phyloP scores from a whole-genome alignment of 2,329 filamentous ascomycete species.

The Scortechinia acanthostroma region DNA sequence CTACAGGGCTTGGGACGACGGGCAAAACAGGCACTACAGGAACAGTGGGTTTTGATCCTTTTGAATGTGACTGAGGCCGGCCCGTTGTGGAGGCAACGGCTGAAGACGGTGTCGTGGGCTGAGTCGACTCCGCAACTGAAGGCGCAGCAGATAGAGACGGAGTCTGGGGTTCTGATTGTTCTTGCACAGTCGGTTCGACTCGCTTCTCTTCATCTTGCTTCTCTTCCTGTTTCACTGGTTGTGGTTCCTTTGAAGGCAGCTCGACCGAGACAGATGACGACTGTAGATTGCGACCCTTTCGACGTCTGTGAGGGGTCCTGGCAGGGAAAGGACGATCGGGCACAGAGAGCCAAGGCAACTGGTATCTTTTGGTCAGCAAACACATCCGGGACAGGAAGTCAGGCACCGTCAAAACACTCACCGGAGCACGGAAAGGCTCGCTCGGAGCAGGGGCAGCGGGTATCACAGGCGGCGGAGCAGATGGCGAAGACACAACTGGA shows the following conservation, averaged over 20 bases:
- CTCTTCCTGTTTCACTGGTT: too few relatives aligned
- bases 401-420: background rate
- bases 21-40: background rate
- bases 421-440: background rate
- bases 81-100: background rate
- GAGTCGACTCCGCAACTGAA: background rate
- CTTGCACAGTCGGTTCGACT: background rate
- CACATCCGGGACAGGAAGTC: too few relatives aligned
- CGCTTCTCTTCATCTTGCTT: background rate
- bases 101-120: background rate
- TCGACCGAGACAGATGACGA: background rate
- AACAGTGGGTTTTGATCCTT: background rate
- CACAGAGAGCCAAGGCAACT: slow-evolving; percentile 1
- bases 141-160: background rate
- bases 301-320: background rate
- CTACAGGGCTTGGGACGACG: background rate
- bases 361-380: background rate
- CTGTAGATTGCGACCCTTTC: background rate
- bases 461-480: too few relatives aligned
- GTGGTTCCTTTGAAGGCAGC: background rate
- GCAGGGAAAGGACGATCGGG: background rate
- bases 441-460: too few relatives aligned
- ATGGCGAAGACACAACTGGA: background rate
- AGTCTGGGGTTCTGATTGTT: background rate
- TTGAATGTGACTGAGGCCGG: background rate